phyloP scores from a whole-genome alignment of 257 asterid species.

The Thymus quinquecostatus region DNA sequence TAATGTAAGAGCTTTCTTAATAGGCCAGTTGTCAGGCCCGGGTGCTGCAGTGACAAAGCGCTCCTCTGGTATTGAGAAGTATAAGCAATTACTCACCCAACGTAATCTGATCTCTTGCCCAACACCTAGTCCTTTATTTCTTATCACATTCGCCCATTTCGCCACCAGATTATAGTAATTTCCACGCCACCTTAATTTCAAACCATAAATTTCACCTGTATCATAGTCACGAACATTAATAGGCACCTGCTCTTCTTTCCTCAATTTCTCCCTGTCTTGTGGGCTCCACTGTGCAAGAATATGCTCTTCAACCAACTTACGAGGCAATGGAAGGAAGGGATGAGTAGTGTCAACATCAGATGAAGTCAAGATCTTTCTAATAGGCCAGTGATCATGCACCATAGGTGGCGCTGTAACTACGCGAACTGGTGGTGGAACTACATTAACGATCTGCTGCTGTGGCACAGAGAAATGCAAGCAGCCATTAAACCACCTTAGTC shows the following conservation, averaged over 20 bases:
- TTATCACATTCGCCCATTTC: conserved; percentile 53
- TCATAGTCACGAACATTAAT: conserved; percentile 54
- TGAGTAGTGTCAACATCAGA: conserved; percentile 58
- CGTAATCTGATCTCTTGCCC: conserved; percentile 56
- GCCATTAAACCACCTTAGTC: conserved; percentile 51
- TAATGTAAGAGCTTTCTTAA: conserved; percentile 56
- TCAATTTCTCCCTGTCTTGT: conserved; percentile 47
- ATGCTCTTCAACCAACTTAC: conserved; percentile 53
- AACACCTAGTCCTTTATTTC: conserved; percentile 52
- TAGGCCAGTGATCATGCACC: conserved; percentile 57
- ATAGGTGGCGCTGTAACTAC: conserved; percentile 44
- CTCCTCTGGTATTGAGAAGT: conserved; percentile 49
- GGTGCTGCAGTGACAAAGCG: conserved; percentile 36
- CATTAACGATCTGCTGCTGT: conserved; percentile 43
- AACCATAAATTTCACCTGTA: conserved; percentile 46
- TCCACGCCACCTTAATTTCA: conserved; percentile 61
- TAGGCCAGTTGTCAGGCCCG: conserved; percentile 56
- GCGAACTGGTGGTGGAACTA: conserved; percentile 41
- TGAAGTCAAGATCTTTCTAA: conserved; percentile 48
- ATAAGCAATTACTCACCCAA: conserved; percentile 51
- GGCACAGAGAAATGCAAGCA: conserved; percentile 60
- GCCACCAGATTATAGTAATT: conserved; percentile 51
- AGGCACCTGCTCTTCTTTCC: conserved; percentile 55
- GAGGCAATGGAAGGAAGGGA: conserved; percentile 58
- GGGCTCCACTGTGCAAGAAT: conserved; percentile 55